phyloP scores from a whole-genome alignment of 169 alveolate genomes.

The Perkinsus chesapeaki region DNA sequence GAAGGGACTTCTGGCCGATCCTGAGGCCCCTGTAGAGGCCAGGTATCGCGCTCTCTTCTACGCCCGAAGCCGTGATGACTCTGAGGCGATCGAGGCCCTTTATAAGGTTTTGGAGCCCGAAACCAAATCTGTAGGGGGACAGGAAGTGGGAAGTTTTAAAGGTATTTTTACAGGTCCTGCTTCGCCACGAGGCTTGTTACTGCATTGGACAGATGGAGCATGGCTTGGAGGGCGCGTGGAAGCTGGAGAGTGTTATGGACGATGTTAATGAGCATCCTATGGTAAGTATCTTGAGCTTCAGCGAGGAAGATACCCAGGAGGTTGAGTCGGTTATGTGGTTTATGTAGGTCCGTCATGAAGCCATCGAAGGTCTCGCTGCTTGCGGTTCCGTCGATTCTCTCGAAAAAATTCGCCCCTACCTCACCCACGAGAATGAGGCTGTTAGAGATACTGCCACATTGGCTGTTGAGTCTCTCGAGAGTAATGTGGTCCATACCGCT shows the following conservation, averaged over 20 bases:
- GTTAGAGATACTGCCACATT: background rate
- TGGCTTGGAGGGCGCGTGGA: background rate
- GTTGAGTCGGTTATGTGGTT: background rate
- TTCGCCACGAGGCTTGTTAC: background rate
- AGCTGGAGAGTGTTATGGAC: background rate
- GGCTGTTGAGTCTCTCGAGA: background rate
- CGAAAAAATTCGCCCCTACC: background rate
- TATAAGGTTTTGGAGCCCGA: slow-evolving; percentile 1
- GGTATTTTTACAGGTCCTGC: background rate
- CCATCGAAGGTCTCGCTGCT: background rate
- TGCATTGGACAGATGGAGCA: background rate
- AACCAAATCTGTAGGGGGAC: background rate
- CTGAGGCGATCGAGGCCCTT: background rate
- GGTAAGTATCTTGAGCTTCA: background rate
- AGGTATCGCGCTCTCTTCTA: background rate
- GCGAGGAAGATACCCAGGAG: background rate
- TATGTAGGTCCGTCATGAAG: background rate
- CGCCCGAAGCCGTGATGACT: background rate
- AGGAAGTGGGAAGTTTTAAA: too few species aligned
- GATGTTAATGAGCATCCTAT: background rate
- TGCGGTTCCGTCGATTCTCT: background rate
- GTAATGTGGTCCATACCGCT: background rate
- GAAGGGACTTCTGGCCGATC: background rate
- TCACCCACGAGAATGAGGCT: background rate
- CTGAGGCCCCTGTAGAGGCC: background rate